A percentile compares a stretch with the other conserved stretches of the same genome.
These are phyloP conservation scores for Suillus clintonianus DNA, from an alignment of 768 basidiomycete genomes.

Conservation along the genomic window DNA sequence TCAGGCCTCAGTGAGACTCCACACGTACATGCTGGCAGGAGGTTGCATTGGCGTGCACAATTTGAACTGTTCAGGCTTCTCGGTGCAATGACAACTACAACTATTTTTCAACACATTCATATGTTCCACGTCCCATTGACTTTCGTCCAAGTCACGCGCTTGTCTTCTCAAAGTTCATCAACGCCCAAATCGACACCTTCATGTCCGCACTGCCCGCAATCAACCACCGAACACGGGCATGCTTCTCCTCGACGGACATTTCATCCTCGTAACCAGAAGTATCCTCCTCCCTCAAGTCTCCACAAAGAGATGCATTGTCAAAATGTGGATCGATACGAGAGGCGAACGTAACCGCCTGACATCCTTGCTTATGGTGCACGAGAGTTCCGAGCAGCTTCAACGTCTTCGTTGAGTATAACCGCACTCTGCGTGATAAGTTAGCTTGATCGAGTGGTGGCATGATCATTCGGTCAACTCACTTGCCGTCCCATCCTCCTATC, in stretches of 20 bases:
- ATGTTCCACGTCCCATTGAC: not conserved
- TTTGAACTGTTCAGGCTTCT: not conserved
- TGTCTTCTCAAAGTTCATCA: conserved; percentile 51
- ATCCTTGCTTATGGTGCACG: conserved; percentile 75
- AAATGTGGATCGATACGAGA: conserved; percentile 13
- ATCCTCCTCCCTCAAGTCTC: conserved; percentile 37
- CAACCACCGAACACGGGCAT: conserved; percentile 59
- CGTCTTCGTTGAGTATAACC: conserved; percentile 78
- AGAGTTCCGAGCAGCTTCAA: conserved; percentile 86
- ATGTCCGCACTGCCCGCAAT: conserved; percentile 66
- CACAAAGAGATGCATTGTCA: not conserved
- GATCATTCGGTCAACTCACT: conserved; percentile 49
- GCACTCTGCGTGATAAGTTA: conserved; percentile 51
- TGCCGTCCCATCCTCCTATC: conserved; percentile 92
- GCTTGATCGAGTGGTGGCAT: not conserved
- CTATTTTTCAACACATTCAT: not conserved
- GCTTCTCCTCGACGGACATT: conserved; percentile 45
- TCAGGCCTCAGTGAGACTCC: no score
- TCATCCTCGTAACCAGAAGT: conserved; percentile 50
- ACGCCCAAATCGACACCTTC: conserved; percentile 71
- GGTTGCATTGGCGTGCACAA: no score
- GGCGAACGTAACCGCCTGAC: conserved; percentile 78
- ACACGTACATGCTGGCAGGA: no score
- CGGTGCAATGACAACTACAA: not conserved
- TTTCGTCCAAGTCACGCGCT: not conserved